phyloP scores from a whole-genome alignment of 306 rosid species.

The Quillaja saponaria region DNA sequence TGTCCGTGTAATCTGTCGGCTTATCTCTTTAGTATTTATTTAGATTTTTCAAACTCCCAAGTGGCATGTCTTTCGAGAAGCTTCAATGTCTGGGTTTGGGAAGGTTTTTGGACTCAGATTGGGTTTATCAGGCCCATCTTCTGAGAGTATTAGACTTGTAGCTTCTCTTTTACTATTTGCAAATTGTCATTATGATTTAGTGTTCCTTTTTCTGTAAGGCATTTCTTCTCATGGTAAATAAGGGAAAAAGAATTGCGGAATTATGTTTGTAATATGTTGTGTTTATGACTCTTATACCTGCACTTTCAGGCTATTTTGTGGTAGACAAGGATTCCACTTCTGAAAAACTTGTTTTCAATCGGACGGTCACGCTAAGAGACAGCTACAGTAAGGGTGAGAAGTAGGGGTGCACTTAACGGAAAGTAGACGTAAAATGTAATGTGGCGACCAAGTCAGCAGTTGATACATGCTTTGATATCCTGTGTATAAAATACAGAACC shows the following conservation, averaged over 20 bases:
- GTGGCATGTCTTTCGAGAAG: no score
- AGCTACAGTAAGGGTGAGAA: conserved; percentile 73
- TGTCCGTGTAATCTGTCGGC: no score
- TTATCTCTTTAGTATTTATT: no score
- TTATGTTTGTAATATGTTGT: not conserved
- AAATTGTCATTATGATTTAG: no score
- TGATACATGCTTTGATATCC: conserved; percentile 19
- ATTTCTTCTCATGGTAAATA: no score
- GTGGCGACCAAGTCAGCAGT: conserved; percentile 17
- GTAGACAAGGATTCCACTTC: conserved; percentile 80
- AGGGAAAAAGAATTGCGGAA: not conserved
- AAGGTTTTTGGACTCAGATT: no score
- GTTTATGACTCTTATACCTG: conserved; percentile 21
- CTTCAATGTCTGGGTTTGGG: no score
- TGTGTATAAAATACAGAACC: not conserved
- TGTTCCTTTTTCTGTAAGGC: not conserved
- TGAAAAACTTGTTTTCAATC: conserved; percentile 79
- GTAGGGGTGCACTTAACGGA: conserved; percentile 36
- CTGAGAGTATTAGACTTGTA: no score
- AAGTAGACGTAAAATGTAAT: conserved; percentile 13
- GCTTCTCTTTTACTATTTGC: no score
- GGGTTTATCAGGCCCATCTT: no score
- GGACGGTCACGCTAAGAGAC: conserved; percentile 82
- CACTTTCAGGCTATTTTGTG: conserved; percentile 78
- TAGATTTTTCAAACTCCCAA: no score